phyloP scores from a whole-genome alignment of 2,329 filamentous ascomycete species.

The Botryotinia convoluta region DNA sequence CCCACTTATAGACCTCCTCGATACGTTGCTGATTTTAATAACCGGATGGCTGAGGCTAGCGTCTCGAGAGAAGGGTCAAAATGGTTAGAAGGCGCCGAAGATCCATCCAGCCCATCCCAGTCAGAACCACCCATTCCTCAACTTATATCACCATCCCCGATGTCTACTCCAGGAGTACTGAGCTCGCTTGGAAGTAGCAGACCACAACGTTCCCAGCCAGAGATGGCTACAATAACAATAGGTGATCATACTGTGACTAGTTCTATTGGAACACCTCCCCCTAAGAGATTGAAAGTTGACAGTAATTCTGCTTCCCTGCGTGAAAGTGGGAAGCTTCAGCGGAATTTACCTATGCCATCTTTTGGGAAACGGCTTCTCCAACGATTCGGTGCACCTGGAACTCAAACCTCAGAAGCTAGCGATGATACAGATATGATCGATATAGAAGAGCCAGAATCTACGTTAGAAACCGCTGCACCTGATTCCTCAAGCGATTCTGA shows the following conservation, averaged over 20 bases:
- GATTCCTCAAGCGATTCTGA: conserved; percentile 19
- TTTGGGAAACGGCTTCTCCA: conserved; percentile 37
- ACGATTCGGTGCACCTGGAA: conserved; percentile 35
- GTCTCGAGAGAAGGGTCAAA: conserved; percentile 17
- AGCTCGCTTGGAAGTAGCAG: conserved; percentile 30
- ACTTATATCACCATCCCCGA: conserved; percentile 31
- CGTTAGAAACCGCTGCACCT: conserved; percentile 25
- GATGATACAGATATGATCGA: conserved; percentile 33
- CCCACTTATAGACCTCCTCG: conserved; percentile 23
- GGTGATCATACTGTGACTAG: conserved; percentile 37
- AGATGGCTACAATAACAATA: conserved; percentile 39
- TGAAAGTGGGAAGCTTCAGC: neutral
- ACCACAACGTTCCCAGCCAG: conserved; percentile 26
- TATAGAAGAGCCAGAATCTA: conserved; percentile 19
- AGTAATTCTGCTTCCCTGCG: conserved; percentile 18
- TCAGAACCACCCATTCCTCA: conserved; percentile 29
- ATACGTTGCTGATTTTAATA: conserved; percentile 37
- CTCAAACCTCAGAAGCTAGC: conserved; percentile 18
- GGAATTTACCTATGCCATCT: conserved; percentile 25
- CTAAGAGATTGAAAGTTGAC: conserved; percentile 30
- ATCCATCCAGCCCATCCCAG: neutral
- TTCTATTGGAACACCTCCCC: conserved; percentile 33
- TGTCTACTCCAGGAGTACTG: conserved; percentile 28
- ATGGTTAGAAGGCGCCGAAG: conserved; percentile 8
- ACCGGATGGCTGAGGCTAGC: conserved; percentile 31